Percentiles rank a stretch among this genome's conserved stretches.
These are phyloP conservation scores for Gliomastix tumulicola DNA, from an alignment of 2,329 filamentous ascomycete genomes.

Conservation along the genomic window DNA sequence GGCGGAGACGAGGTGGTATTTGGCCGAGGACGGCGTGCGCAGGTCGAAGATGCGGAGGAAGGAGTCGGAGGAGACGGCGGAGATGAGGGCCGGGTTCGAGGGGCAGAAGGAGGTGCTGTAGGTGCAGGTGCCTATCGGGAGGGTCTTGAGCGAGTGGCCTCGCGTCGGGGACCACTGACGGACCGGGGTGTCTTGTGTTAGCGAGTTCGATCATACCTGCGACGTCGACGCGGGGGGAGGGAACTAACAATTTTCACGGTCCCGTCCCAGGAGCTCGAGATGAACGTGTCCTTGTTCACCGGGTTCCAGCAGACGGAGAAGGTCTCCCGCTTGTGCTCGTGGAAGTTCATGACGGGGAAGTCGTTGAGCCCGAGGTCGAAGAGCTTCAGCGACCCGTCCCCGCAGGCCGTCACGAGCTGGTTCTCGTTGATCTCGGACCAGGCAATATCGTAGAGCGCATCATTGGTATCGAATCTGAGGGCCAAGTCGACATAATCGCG, in stretches of 20 bases:
- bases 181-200: too few species aligned
- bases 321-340: conserved; percentile 88
- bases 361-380: conserved; percentile 78
- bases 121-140: conserved; percentile 89
- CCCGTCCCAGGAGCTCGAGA: conserved; percentile 92
- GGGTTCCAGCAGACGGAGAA: conserved; percentile 93
- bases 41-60: conserved; percentile 89
- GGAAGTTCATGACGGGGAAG: conserved; percentile 86
- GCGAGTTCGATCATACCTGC: neutral
- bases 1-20: conserved; percentile 77
- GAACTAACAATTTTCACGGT: conserved; percentile 73
- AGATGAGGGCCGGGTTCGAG: conserved; percentile 77
- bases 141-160: conserved; percentile 67
- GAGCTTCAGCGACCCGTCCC: conserved; percentile 90
- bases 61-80: conserved; percentile 82
- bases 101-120: conserved; percentile 91
- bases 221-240: conserved; percentile 1
- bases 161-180: conserved; percentile 75
- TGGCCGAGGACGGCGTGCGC: conserved; percentile 74
- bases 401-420: conserved; percentile 81
- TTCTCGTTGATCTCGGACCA: conserved; percentile 98
- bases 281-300: conserved; percentile 82
- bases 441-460: conserved; percentile 87
- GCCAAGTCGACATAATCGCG: conserved; percentile 1
- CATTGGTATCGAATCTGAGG: conserved; percentile 88